Evolutionary conservation across 2,329 filamentous ascomycete genomes (phyloP).

Genomic region (Diaporthe helianthi): DNA sequence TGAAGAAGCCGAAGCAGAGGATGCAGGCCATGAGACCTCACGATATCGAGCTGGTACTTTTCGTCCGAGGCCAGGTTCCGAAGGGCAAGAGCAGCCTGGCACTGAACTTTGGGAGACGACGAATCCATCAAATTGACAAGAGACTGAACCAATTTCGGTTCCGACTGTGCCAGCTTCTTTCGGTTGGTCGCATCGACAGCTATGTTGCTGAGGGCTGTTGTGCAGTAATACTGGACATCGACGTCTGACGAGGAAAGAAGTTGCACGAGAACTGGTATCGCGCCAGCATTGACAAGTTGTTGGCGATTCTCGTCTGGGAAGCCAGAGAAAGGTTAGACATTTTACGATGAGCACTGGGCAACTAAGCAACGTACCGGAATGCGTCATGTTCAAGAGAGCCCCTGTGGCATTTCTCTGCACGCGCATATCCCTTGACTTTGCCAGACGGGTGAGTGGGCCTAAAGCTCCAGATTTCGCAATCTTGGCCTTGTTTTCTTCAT

Average conservation of each 20-base stretch:
- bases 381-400: slow-evolving; percentile 97
- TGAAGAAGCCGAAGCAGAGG: slow-evolving; percentile 89
- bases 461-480: slow-evolving; percentile 95
- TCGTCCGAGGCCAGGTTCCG: slow-evolving; percentile 97
- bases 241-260: slow-evolving; percentile 92
- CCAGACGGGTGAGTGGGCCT: slow-evolving; percentile 86
- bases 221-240: slow-evolving; percentile 99
- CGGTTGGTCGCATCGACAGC: slow-evolving; percentile 92
- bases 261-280: slow-evolving; percentile 96
- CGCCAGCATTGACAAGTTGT: slow-evolving; percentile 94
- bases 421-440: slow-evolving; percentile 98
- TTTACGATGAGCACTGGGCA: slow-evolving; percentile 28
- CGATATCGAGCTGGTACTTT: slow-evolving; percentile 98
- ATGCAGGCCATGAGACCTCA: slow-evolving; percentile 83
- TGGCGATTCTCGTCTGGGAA: slow-evolving; percentile 90
- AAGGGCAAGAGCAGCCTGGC: slow-evolving; percentile 91
- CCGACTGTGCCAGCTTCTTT: slow-evolving; percentile 87
- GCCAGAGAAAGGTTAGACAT: slow-evolving; percentile 36
- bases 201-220: slow-evolving; percentile 97
- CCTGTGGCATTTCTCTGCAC: slow-evolving; percentile 98
- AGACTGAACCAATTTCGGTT: slow-evolving; percentile 90
- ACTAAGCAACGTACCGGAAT: slow-evolving; percentile 74
- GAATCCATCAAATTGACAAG: slow-evolving; percentile 97
- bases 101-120: slow-evolving; percentile 95
- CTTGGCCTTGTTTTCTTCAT: slow-evolving; percentile 99